These are phyloP conservation scores for Trichoderma hamatum DNA, from an alignment of 2,329 filamentous ascomycete genomes.

Conservation along the genomic window DNA sequence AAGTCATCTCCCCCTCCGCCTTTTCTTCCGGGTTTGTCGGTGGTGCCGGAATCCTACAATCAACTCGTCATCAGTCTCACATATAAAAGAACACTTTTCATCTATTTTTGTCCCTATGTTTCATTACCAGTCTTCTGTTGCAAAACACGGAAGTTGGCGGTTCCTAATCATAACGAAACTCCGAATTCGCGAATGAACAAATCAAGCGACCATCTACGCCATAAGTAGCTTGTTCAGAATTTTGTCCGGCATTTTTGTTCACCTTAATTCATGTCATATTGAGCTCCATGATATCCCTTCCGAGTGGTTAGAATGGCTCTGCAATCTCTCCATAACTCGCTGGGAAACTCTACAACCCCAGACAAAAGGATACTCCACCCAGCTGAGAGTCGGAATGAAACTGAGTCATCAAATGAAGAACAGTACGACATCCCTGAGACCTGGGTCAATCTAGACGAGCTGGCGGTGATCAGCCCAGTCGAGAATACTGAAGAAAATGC, in stretches of 20 bases:
- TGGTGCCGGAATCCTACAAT: too few relatives aligned
- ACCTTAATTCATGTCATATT: background rate
- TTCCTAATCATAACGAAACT: too few relatives aligned
- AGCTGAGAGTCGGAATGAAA: background rate
- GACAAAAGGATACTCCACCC: background rate
- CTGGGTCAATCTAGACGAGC: conserved; percentile 51
- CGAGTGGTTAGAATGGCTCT: background rate
- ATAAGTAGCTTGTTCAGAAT: background rate
- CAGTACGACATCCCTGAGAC: conserved; percentile 33
- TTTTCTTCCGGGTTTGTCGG: background rate
- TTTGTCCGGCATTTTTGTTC: background rate
- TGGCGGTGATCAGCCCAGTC: conserved; percentile 39
- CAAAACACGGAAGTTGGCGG: too few relatives aligned
- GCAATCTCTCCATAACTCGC: background rate
- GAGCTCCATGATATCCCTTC: background rate
- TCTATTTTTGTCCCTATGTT: background rate
- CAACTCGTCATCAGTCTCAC: too few relatives aligned
- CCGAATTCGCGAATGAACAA: too few relatives aligned
- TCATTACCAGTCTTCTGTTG: background rate
- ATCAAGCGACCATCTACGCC: too few relatives aligned
- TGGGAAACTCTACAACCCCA: background rate
- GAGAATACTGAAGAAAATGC: conserved; percentile 27
- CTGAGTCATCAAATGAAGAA: background rate
- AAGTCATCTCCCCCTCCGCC: background rate
- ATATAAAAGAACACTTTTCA: too few relatives aligned